phyloP scores from a whole-genome alignment of 1,284 basidiomycete species.

The Anthracocystis walkeri region DNA sequence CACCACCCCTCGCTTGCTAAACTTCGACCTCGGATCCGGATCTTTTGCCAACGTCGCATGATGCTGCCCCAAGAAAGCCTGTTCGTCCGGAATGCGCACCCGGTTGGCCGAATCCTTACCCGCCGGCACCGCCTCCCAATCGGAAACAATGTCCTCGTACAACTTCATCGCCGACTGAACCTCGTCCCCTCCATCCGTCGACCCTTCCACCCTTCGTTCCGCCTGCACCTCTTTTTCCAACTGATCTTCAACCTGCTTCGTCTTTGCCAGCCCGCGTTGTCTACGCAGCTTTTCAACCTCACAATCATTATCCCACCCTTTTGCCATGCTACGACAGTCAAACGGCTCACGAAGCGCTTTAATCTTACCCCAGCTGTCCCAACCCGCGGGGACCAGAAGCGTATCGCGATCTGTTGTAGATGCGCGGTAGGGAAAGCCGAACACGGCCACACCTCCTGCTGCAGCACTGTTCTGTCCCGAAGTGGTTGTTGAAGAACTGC shows the following conservation, averaged over 20 bases:
- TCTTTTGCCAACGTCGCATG: conserved; percentile 51
- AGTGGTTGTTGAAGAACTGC: neutral
- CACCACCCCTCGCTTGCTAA: conserved; percentile 45
- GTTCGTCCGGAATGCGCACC: conserved; percentile 45
- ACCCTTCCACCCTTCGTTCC: conserved; percentile 14
- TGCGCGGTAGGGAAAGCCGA: conserved; percentile 86
- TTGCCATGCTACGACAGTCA: conserved; percentile 82
- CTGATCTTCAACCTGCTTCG: conserved; percentile 41
- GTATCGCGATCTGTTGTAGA: conserved; percentile 92
- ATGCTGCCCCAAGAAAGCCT: conserved; percentile 51
- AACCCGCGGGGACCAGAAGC: conserved; percentile 91
- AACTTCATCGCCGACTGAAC: conserved; percentile 57
- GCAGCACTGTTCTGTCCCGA: conserved; percentile 19
- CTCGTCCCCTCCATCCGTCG: conserved; percentile 19
- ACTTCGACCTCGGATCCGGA: conserved; percentile 33
- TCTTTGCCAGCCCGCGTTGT: conserved; percentile 21
- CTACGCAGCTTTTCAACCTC: conserved; percentile 48
- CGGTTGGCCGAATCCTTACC: conserved; percentile 16
- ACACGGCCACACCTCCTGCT: conserved; percentile 75
- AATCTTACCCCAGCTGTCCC: conserved; percentile 99
- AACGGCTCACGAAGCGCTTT: conserved; percentile 89
- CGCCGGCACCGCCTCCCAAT: conserved; percentile 48
- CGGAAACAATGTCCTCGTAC: conserved; percentile 62
- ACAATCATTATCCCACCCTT: conserved; percentile 74
- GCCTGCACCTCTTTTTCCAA: conserved; percentile 47